Evolutionary conservation across 805 yeast species (phyloP).

Genomic region (Saccharomycopsis sp.): DNA sequence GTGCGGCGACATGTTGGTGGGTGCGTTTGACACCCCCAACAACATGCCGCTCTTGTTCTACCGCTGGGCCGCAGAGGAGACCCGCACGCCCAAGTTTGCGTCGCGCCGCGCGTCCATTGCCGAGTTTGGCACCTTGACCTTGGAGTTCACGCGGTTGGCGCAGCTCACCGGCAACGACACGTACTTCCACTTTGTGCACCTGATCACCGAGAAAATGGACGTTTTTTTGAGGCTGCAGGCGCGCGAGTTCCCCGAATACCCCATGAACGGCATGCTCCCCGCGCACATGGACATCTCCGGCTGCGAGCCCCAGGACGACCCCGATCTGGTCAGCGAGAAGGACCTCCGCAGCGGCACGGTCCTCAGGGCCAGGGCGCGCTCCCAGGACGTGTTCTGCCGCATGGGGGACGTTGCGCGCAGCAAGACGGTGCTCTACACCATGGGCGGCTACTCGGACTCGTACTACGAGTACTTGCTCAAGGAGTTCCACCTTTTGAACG

Average conservation of each 20-base stretch:
- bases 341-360: conserved; percentile 17
- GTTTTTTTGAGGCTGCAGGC: conserved; percentile 17
- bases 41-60: conserved; percentile 43
- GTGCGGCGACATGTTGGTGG: conserved; percentile 42
- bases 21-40: conserved; percentile 55
- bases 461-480: conserved; percentile 45
- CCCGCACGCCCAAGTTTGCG: conserved; percentile 32
- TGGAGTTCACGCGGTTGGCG: conserved; percentile 47
- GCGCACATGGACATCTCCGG: conserved; percentile 44
- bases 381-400: conserved; percentile 31
- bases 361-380: conserved; percentile 31
- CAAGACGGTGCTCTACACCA: conserved; percentile 25
- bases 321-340: conserved; percentile 29
- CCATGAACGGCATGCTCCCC: conserved; percentile 39
- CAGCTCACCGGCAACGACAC: conserved; percentile 42
- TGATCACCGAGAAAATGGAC: conserved; percentile 35
- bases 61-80: conserved; percentile 34
- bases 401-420: conserved; percentile 23
- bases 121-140: conserved; percentile 42
- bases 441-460: conserved; percentile 40
- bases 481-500: conserved; percentile 38
- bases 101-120: conserved; percentile 34
- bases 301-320: conserved; percentile 31
- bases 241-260: conserved; percentile 29
- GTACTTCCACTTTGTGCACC: conserved; percentile 44